Conservation (phyloP, 2,329 filamentous ascomycete species). For the Colletotrichum sp. region DNA sequence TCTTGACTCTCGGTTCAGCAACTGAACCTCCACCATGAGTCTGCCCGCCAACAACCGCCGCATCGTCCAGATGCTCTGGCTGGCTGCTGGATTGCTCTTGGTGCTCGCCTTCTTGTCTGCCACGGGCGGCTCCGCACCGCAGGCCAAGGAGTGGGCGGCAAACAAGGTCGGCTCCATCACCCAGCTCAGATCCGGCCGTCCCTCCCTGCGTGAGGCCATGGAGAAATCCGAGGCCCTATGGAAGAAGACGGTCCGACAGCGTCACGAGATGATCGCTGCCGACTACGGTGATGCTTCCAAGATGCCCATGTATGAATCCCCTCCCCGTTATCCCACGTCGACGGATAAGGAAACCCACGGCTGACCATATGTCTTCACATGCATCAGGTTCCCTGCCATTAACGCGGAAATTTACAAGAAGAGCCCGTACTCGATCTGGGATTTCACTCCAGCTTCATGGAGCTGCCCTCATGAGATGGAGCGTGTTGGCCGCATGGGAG, state of each 20-base stretch:
- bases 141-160: conserved; percentile 28
- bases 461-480: conserved; percentile 45
- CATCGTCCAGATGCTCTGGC: conserved; percentile 26
- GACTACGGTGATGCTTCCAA: conserved; percentile 26
- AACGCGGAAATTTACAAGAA: conserved; percentile 19
- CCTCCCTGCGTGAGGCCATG: conserved; percentile 23
- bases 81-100: conserved; percentile 25
- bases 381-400: conserved; percentile 26
- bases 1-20: neutral
- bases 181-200: neutral
- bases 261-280: conserved; percentile 28
- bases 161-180: conserved; percentile 18
- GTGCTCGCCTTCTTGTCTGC: conserved; percentile 27
- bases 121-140: conserved; percentile 20
- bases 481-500: conserved; percentile 40
- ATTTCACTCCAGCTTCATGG: conserved; percentile 43
- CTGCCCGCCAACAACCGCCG: neutral
- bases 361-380: neutral
- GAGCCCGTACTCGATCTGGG: conserved; percentile 41
- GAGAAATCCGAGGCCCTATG: conserved; percentile 25
- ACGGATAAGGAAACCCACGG: neutral
- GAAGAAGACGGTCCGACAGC: conserved; percentile 32
- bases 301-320: conserved; percentile 25
- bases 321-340: neutral
- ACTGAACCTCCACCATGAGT: neutral